These are phyloP conservation scores for Beta corolliflora DNA, from an alignment of 179 eudicot genomes.

Conservation along the genomic window DNA sequence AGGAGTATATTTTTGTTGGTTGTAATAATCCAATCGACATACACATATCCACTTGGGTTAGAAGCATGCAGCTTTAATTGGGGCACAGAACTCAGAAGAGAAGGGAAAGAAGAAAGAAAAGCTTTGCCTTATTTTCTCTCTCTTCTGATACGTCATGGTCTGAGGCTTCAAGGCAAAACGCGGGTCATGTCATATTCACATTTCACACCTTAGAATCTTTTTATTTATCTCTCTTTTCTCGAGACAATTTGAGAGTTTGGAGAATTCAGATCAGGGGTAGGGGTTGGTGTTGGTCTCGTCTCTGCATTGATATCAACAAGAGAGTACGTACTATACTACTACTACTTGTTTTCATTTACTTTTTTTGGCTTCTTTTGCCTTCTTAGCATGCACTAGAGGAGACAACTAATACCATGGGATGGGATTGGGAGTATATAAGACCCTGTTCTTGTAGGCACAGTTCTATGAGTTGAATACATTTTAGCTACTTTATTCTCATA, in stretches of 20 bases:
- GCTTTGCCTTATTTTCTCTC: no score
- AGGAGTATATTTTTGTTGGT: no score
- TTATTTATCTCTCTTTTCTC: neutral
- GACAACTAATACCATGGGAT: no score
- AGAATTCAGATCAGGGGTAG: no score
- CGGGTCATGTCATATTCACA: slow-evolving; percentile 16
- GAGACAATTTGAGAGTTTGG: neutral
- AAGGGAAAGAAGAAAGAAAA: neutral
- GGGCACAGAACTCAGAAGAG: no score
- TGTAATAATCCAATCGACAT: neutral
- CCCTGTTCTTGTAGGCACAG: no score
- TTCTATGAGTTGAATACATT: no score
- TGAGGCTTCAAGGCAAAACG: slow-evolving; percentile 22
- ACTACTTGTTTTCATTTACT: neutral
- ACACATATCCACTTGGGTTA: neutral
- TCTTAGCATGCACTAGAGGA: neutral
- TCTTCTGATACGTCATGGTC: slow-evolving; percentile 28
- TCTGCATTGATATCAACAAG: neutral
- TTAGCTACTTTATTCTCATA: no score
- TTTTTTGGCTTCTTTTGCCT: neutral
- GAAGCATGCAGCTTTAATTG: slow-evolving; percentile 10
- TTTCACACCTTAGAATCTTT: no score
- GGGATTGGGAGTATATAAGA: no score
- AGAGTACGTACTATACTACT: neutral
- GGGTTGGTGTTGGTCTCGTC: neutral